Conservation (phyloP, 148 eudicot genomes). For the Chenopodium quinoa region DNA sequence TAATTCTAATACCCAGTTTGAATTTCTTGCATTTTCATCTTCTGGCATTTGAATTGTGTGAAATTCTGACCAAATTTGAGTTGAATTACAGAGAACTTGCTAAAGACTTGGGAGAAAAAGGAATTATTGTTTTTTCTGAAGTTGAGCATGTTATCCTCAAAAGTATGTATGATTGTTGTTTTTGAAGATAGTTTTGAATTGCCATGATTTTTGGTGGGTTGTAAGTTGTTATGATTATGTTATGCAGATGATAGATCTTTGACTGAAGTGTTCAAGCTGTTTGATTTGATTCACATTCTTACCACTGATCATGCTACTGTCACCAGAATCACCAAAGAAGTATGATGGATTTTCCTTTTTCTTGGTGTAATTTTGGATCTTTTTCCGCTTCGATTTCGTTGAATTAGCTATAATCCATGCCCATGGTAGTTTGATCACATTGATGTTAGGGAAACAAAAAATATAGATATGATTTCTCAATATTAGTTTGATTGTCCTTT, state of each 20-base stretch:
- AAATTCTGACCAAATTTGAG: background rate
- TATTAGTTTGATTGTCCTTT: background rate
- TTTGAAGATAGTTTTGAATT: background rate
- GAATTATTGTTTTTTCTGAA: slow-evolving; percentile 65
- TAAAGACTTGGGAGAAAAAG: slow-evolving; percentile 74
- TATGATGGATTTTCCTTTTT: slow-evolving; percentile 31
- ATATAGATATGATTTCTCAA: too few species aligned
- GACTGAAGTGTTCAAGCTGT: slow-evolving; percentile 87
- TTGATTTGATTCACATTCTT: slow-evolving; percentile 82
- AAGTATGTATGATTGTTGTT: slow-evolving; percentile 36
- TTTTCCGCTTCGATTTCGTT: slow-evolving; percentile 7
- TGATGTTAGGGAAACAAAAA: too few species aligned
- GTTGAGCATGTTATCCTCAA: slow-evolving; percentile 78
- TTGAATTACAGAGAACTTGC: slow-evolving; percentile 74
- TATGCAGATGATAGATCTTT: slow-evolving; percentile 72
- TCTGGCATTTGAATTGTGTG: background rate
- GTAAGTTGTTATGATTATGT: slow-evolving; percentile 8
- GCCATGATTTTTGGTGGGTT: background rate
- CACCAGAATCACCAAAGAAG: slow-evolving; percentile 85
- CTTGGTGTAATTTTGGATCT: background rate
- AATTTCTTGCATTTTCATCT: background rate
- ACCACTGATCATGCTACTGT: slow-evolving; percentile 83
- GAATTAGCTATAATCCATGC: background rate
- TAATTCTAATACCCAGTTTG: background rate
- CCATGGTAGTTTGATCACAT: background rate